Evolutionary conservation across 1,284 basidiomycete genomes (phyloP), one percentile per base, ranked within the genome.

Genomic region (Tilletia indica): DNA sequence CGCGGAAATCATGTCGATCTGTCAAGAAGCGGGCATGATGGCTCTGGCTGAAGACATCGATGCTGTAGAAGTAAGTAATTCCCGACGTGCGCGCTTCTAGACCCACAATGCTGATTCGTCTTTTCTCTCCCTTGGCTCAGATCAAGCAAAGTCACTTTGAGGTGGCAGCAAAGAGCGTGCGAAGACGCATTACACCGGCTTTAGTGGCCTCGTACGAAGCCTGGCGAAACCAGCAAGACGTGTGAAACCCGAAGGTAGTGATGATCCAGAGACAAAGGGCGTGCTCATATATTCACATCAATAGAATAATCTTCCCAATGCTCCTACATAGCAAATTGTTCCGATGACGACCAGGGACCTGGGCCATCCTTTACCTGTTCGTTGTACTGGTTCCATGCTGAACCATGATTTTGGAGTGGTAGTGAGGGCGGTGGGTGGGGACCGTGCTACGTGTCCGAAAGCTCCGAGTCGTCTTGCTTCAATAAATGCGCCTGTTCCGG

Each of bases 11-110:
- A 89, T 90, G 5, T 90, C 92, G 0, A 88, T 99, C 67, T 98
- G 95, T 83, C 97, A 99, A 86, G 96, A 99, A 85, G 97, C 97
- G 1, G 97, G 96, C 0, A 85, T 99, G 76, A 84, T 91, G 51
- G 92, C 94, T 0, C 96, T 97, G 93, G 90, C 93, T 79, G 88
- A 89, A 74, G 89, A 97, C 82, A 89, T 97, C 34, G 84, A 93
- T 72, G 90, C 93, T 4, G 87, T 89, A 48, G 88, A 87, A 78
- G 94, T 96, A 76, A 81, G 91, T 2, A 2, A 82, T 54, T 4
- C 12, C 25, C 12, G 5, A 14, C 6, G 4, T 34, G 56, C 56
- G 19, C 6, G 42, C 42, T 9, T 1, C 42, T 45, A 3, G 56
- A 3, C 14, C 42, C 42, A 8, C 42, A 3, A 8, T 45, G 31